Percentiles rank a stretch among this genome's conserved stretches.
Conservation (phyloP, 306 rosid species). For the Myrica gale region DNA sequence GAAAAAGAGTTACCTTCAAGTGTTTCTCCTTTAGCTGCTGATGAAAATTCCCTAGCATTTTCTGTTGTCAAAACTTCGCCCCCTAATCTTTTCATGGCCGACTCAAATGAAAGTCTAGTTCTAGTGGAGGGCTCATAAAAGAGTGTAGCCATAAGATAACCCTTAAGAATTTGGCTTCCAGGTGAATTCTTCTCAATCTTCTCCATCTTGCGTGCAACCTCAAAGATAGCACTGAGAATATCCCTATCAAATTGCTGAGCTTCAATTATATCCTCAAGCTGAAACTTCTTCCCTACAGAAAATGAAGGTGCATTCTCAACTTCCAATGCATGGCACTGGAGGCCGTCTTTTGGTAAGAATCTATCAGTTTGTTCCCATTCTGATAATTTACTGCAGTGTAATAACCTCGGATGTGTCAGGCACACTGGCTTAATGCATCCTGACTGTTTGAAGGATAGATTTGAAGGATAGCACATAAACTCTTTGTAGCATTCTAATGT, state of each 20-base stretch:
- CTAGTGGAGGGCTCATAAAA: constrained; percentile 94
- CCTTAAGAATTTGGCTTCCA: constrained; percentile 75
- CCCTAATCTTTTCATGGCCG: constrained; percentile 92
- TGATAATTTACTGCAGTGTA: constrained; percentile 25
- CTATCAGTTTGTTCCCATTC: constrained; percentile 25
- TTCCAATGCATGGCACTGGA: constrained; percentile 41
- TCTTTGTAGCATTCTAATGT: constrained; percentile 27
- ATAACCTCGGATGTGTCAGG: constrained; percentile 23
- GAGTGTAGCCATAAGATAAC: constrained; percentile 89
- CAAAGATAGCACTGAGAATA: constrained; percentile 57
- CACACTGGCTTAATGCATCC: constrained; percentile 15
- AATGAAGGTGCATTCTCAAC: constrained; percentile 44
- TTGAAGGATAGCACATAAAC: constrained; percentile 24
- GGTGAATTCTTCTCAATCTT: constrained; percentile 64
- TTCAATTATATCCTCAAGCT: constrained; percentile 79
- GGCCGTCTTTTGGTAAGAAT: constrained; percentile 22
- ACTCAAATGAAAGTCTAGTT: constrained; percentile 88
- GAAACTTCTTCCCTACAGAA: constrained; percentile 56
- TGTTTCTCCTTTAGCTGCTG: constrained; percentile 93
- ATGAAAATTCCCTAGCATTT: constrained; percentile 88
- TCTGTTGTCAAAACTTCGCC: constrained; percentile 93
- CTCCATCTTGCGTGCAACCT: constrained; percentile 81
- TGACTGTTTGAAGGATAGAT: constrained; percentile 7
- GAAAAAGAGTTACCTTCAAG: constrained; percentile 63
- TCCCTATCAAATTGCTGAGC: constrained; percentile 83